phyloP scores from a whole-genome alignment of 192 early-diverging fungal species.

The Helicostylum pulchrum region DNA sequence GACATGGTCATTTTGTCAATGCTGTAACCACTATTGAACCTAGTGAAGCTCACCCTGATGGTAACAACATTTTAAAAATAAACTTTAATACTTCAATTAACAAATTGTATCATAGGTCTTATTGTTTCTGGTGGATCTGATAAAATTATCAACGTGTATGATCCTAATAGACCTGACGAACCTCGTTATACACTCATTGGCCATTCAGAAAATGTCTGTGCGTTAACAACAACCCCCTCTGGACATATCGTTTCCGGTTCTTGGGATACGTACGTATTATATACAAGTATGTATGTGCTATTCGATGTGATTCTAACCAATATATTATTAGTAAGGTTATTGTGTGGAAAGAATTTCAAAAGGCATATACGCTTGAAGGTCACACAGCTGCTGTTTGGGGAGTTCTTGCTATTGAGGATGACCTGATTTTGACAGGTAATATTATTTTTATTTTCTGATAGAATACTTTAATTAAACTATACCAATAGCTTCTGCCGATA shows the following conservation, averaged over 20 bases:
- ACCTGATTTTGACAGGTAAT: conserved; percentile 73
- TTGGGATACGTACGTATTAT: conserved; percentile 82
- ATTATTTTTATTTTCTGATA: too few species aligned
- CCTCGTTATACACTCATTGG: conserved; percentile 71
- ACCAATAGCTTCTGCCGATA: conserved; percentile 81
- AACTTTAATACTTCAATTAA: not conserved
- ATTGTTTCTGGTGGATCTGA: conserved; percentile 83
- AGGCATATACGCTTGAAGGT: conserved; percentile 65
- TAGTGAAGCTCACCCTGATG: conserved; percentile 54
- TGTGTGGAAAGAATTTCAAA: conserved; percentile 83
- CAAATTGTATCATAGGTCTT: conserved; percentile 51
- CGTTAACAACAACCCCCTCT: conserved; percentile 58
- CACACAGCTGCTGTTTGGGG: conserved; percentile 90
- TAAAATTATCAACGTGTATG: conserved; percentile 80
- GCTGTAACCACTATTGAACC: conserved; percentile 62
- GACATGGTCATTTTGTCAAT: conserved; percentile 82
- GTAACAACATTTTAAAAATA: conserved; percentile 35
- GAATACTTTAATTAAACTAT: not conserved
- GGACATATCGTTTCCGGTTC: conserved; percentile 89
- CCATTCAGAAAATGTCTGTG: conserved; percentile 87
- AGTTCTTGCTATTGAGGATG: conserved; percentile 73
- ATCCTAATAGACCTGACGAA: conserved; percentile 52
- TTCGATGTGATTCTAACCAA: not conserved
- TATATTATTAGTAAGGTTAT: conserved; percentile 65
- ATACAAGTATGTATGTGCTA: not conserved